Base-by-base conservation (phyloP, 2,329 filamentous ascomycete genomes). In the Cladosporium velox region DNA sequence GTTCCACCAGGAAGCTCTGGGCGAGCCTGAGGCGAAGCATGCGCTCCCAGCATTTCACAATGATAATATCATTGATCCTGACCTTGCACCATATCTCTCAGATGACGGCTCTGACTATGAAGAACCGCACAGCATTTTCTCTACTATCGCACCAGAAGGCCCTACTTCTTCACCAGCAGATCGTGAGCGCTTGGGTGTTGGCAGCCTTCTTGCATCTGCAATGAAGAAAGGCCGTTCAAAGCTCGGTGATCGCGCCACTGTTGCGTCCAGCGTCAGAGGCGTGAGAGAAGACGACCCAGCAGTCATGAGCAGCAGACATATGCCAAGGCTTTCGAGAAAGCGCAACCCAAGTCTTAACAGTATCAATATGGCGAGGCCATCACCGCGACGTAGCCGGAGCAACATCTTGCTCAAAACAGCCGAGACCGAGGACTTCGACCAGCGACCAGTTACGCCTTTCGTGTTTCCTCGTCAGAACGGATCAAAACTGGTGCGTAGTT, bases 61-160 rank as follows among this genome's bases (percentile, higher is more conserved):
- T 74, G 95, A 99, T 81, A 98, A 95, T 75, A 97, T 99, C 71
- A 98, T 99, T 71, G 95, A 99, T 75, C 95, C 95, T 1, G 95
- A 99, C 74, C 82, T 99, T 64, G 94, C 93, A 5, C 91, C 92
- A 38, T 99, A 96, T 79, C 91, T 99, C 84, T 99, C 95, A 7
- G 95, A 99, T 76, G 89, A 91, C 71, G 93, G 91, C 58, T 97
- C 93, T 1, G 76, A 77, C n/a, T 97, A 92, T 72, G 94, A 91
- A 44, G 93, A 99, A 70, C 91, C 96, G 72, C 90, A 93, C 79
- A 93, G 90, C 74, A 90, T 97, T 14, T 91, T 96, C 78, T 80
- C 85, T 26, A 89, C 91, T 1, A 88, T 93, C n/a, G 87, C 85
- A 87, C 24, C 83, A 87, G 12, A 85, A 88, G 18, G 84, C 4